Percentiles rank a stretch among this genome's conserved stretches.
phyloP scores from a whole-genome alignment of 2,329 filamentous ascomycete genomes.

The Colletotrichum tabaci region DNA sequence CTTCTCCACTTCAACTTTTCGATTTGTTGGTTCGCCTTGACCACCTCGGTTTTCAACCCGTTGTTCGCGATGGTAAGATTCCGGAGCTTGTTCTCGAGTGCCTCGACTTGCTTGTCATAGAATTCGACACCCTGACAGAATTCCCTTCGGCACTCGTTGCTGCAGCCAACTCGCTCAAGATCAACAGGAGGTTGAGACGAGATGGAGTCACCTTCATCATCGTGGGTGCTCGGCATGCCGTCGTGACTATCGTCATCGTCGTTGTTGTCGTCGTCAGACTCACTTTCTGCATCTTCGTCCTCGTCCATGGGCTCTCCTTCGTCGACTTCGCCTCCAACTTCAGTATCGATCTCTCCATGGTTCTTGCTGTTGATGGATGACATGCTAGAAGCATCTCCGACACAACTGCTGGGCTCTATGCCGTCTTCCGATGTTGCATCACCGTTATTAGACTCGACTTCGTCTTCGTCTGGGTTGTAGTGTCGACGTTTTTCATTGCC shows the following conservation, averaged over 20 bases:
- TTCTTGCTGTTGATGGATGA: not conserved
- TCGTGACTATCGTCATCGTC: not conserved
- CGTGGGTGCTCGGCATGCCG: not conserved
- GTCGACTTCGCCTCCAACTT: not conserved
- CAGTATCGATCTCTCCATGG: not conserved
- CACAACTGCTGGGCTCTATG: not conserved
- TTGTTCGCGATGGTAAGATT: not conserved
- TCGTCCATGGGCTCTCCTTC: conserved; percentile 7
- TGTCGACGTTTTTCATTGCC: not conserved
- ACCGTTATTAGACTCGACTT: conserved; percentile 35
- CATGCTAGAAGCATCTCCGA: not conserved
- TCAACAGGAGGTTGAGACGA: not conserved
- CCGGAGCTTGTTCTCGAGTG: conserved; percentile 3
- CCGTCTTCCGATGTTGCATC: not conserved
- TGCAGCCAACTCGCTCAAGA: conserved; percentile 20
- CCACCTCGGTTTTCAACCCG: not conserved
- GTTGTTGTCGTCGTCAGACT: not conserved
- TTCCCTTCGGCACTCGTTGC: not conserved
- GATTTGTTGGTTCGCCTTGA: not conserved
- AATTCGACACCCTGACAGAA: not conserved
- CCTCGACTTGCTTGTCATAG: conserved; percentile 3
- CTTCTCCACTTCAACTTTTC: not conserved
- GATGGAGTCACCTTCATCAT: not conserved
- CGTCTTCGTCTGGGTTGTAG: conserved; percentile 34
- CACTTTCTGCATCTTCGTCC: not conserved